A percentile compares a stretch with the other conserved stretches of the same genome.
phyloP scores from a whole-genome alignment of 140 eudicot species.

The Flaveria floridana region DNA sequence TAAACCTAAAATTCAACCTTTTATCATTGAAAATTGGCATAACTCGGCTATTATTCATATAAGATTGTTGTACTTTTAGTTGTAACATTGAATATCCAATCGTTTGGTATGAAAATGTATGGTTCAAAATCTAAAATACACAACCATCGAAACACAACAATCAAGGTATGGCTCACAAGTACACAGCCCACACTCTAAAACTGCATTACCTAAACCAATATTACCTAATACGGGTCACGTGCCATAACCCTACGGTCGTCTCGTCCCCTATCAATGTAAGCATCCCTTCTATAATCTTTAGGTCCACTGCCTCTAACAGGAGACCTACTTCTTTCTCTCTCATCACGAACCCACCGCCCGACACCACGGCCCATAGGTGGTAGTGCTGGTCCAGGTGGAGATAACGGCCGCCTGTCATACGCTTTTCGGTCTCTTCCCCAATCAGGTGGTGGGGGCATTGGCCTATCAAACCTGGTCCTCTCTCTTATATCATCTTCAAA shows the following conservation, averaged over 20 bases:
- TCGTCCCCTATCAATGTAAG: constrained; percentile 70
- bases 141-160: constrained; percentile 8
- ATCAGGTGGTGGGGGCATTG: constrained; percentile 37
- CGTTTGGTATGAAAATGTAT: background rate
- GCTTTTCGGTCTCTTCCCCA: constrained; percentile 75
- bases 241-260: constrained; percentile 65
- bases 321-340: constrained; percentile 79
- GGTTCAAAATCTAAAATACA: constrained; percentile 6
- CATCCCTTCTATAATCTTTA: constrained; percentile 68
- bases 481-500: constrained; percentile 65
- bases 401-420: constrained; percentile 58
- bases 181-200: constrained; percentile 7
- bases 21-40: too few relatives aligned
- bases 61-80: background rate
- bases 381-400: constrained; percentile 50
- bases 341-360: constrained; percentile 55
- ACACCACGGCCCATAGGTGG: constrained; percentile 31
- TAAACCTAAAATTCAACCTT: too few relatives aligned
- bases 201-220: constrained; percentile 1
- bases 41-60: too few relatives aligned
- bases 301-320: constrained; percentile 60
- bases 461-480: constrained; percentile 62
- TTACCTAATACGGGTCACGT: constrained; percentile 56
- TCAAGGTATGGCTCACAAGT: constrained; percentile 11
- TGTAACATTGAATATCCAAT: background rate